phyloP scores from a whole-genome alignment of 2,329 filamentous ascomycete genomes.

The Diaporthe citrichinensis region DNA sequence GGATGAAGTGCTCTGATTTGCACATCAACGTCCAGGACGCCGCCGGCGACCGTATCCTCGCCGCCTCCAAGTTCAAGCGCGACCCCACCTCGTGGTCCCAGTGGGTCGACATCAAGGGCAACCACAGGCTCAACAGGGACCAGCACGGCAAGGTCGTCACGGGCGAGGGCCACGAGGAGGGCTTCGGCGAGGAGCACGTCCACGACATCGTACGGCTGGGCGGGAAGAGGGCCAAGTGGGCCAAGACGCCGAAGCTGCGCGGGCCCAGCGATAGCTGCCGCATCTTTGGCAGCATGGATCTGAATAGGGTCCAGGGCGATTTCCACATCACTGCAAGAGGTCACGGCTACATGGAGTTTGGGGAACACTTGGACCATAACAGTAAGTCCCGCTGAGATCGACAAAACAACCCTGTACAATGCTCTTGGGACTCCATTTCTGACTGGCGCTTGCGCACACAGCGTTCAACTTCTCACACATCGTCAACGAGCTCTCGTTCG shows the following conservation, averaged over 20 bases:
- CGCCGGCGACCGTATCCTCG: constrained; percentile 90
- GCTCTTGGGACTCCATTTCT: not conserved
- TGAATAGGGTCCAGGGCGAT: constrained; percentile 98
- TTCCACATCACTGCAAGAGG: constrained; percentile 97
- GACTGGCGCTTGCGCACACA: constrained; percentile 52
- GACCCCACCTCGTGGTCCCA: constrained; percentile 86
- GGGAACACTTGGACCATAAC: constrained; percentile 84
- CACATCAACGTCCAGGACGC: constrained; percentile 98
- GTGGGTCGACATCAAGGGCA: constrained; percentile 81
- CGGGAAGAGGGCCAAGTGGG: constrained; percentile 74
- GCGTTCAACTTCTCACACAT: constrained; percentile 99
- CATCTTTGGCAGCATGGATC: constrained; percentile 88
- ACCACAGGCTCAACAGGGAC: constrained; percentile 73
- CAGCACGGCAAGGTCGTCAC: constrained; percentile 67
- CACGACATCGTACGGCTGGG: constrained; percentile 88
- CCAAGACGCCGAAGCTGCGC: constrained; percentile 81
- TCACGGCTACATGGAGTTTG: constrained; percentile 91
- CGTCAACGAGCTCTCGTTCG: constrained; percentile 95
- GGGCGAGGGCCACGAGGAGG: constrained; percentile 74
- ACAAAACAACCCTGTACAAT: not conserved
- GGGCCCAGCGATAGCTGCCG: constrained; percentile 80
- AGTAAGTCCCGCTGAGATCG: constrained; percentile 64
- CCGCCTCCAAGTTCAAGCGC: constrained; percentile 78
- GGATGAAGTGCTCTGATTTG: constrained; percentile 89
- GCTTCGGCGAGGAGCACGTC: constrained; percentile 85